Conservation (phyloP, 2,329 filamentous ascomycete species). For the Alternaria sp. region DNA sequence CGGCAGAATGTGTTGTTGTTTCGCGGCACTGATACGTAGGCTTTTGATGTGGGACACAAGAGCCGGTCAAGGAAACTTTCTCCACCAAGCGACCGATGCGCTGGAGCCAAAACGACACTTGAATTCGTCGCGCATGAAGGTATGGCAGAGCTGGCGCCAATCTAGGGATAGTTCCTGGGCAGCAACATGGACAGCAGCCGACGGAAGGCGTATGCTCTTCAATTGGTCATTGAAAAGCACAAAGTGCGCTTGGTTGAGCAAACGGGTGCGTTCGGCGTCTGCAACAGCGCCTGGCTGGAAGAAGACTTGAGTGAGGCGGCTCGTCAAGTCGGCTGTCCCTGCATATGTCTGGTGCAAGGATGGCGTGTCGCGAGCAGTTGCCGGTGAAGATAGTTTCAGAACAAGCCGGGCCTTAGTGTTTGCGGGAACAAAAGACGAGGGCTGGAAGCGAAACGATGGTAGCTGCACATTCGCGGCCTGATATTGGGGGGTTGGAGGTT, state of each 20-base stretch:
- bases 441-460: slow-evolving; percentile 29
- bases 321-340: slow-evolving; percentile 11
- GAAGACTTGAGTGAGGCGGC: slow-evolving; percentile 21
- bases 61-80: slow-evolving; percentile 13
- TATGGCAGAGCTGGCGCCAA: slow-evolving; percentile 27
- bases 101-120: slow-evolving; percentile 19
- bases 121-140: slow-evolving; percentile 23
- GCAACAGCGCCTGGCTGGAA: slow-evolving; percentile 16
- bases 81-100: slow-evolving; percentile 17
- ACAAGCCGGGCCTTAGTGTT: slow-evolving; percentile 22
- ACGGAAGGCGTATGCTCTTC: slow-evolving; percentile 25
- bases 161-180: slow-evolving; percentile 23
- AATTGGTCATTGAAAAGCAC: slow-evolving; percentile 26
- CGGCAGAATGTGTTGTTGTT: slow-evolving; percentile 13
- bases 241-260: slow-evolving; percentile 23
- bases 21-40: background rate
- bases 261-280: slow-evolving; percentile 10
- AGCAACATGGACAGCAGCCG: slow-evolving; percentile 18
- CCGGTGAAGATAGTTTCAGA: slow-evolving; percentile 23
- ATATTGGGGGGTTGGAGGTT: background rate
- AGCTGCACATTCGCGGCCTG: slow-evolving; percentile 7
- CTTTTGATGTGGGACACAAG: background rate
- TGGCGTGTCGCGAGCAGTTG: slow-evolving; percentile 9
- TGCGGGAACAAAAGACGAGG: slow-evolving; percentile 25
- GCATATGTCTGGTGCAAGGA: slow-evolving; percentile 10